phyloP scores from a whole-genome alignment of 768 basidiomycete genomes.

The Calocybe cyanea region DNA sequence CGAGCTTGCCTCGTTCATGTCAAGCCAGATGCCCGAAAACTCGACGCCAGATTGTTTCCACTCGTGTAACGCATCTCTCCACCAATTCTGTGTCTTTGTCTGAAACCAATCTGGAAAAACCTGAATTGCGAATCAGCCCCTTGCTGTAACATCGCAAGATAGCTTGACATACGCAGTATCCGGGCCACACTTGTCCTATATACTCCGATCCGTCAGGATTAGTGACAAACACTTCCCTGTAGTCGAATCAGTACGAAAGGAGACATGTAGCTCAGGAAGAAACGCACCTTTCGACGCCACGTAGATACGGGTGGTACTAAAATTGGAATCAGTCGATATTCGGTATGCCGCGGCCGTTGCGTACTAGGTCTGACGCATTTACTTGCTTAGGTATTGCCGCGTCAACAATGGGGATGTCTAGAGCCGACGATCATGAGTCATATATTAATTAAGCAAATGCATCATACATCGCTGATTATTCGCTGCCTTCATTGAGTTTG shows the following conservation, averaged over 20 bases:
- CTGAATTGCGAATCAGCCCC: conserved; percentile 20
- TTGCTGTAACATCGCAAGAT: neutral
- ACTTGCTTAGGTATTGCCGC: conserved; percentile 54
- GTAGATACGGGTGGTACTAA: conserved; percentile 65
- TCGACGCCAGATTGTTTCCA: conserved; percentile 51
- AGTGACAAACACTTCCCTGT: conserved; percentile 66
- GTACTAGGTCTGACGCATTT: conserved; percentile 60
- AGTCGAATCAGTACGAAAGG: neutral
- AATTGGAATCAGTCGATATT: conserved; percentile 1
- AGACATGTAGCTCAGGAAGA: neutral
- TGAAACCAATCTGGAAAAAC: conserved; percentile 64
- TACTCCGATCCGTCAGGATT: conserved; percentile 73
- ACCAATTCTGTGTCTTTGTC: conserved; percentile 48
- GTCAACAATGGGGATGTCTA: conserved; percentile 71
- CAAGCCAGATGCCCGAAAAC: conserved; percentile 66
- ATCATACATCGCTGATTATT: conserved; percentile 47
- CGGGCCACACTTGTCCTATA: conserved; percentile 76
- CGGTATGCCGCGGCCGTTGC: conserved; percentile 20
- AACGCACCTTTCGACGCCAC: conserved; percentile 55
- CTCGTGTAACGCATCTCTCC: conserved; percentile 57
- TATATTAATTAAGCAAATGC: neutral
- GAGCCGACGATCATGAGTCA: neutral
- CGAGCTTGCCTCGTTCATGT: conserved; percentile 67
- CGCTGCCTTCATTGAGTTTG: conserved; percentile 27
- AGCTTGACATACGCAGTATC: conserved; percentile 51